phyloP scores from a whole-genome alignment of 768 basidiomycete species.

The Pulveroboletus frians region DNA sequence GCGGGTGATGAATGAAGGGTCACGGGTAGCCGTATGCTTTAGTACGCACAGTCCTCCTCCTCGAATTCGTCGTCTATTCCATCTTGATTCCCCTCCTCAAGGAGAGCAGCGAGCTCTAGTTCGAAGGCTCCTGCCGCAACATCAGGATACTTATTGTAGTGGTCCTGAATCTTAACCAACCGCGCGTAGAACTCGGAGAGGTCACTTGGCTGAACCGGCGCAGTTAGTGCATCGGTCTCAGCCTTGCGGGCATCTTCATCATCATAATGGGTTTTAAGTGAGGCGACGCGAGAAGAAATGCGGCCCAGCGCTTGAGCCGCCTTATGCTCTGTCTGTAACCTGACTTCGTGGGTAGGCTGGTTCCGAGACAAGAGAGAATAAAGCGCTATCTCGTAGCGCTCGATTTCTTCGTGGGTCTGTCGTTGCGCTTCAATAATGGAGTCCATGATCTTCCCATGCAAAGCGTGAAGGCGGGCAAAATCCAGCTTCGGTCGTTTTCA shows the following conservation, averaged over 20 bases:
- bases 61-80: constrained; percentile 63
- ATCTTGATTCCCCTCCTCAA: constrained; percentile 72
- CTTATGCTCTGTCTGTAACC: constrained; percentile 78
- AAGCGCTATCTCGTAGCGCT: constrained; percentile 84
- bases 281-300: constrained; percentile 60
- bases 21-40: background rate
- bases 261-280: constrained; percentile 69
- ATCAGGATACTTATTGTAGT: constrained; percentile 95
- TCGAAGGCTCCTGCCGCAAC: constrained; percentile 76
- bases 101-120: constrained; percentile 73
- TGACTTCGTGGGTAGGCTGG: constrained; percentile 54
- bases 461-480: background rate
- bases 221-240: constrained; percentile 63
- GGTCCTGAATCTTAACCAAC: constrained; percentile 93
- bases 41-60: constrained; percentile 78
- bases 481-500: constrained; percentile 32
- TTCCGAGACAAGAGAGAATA: constrained; percentile 76
- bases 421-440: constrained; percentile 91
- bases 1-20: constrained; percentile 9
- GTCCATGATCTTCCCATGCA: constrained; percentile 58
- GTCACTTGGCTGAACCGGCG: constrained; percentile 57
- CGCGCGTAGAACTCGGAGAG: constrained; percentile 94
- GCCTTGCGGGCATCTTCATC: constrained; percentile 67
- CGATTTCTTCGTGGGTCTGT: constrained; percentile 93
- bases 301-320: constrained; percentile 86